Evolutionary conservation across 164 flowering plant genomes (phyloP), one percentile per base, ranked within the genome.

Genomic region (Vitis amurensis): DNA sequence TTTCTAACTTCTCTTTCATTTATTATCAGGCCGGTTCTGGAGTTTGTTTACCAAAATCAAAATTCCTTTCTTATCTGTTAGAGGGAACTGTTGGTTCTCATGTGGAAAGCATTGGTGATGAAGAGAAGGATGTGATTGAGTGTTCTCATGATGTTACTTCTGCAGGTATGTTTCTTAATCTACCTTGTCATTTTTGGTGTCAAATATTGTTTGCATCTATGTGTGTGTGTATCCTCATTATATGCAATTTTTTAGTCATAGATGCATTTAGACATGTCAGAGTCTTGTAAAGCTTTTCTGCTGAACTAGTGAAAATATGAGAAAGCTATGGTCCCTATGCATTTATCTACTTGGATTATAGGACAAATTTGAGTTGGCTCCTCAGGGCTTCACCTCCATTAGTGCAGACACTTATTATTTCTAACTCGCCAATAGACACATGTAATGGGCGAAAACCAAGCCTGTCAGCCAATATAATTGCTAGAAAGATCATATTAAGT

Each of bases 11-110:
- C 59, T 69, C 5, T 15, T 16, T 55, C 56, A 52, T 77, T 53
- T 78, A 3, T 37, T 50, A 51, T 65, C 84, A 95, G 99, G 90
- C 82, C 72, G 80, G 79, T 72, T 76, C 89, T 73, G 89, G 87
- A 68, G 76, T 65, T 78, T 57, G 73, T 69, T 81, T 90, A 12
- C 84, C 97, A 57, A 88, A 78, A 66, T 68, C 65, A 68, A 81
- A 84, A 68, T 68, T 87, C 71, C 68, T 89, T 57, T 77, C 44
- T 14, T 72, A 74, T 79, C 83, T 95, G 55, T 76, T 91, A 29
- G 88, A 93, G 71, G 98, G 97, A 12, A 91, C 94, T 57, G 81
- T 84, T 7, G 98, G 82, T 71, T 71, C 90, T 76, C 81, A 83
- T 61, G 70, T 74, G 27, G 92, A 84, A 77, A 76, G 67, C 60